phyloP scores from a whole-genome alignment of 192 early-diverging fungal genomes.

The Coemansia sp. region DNA sequence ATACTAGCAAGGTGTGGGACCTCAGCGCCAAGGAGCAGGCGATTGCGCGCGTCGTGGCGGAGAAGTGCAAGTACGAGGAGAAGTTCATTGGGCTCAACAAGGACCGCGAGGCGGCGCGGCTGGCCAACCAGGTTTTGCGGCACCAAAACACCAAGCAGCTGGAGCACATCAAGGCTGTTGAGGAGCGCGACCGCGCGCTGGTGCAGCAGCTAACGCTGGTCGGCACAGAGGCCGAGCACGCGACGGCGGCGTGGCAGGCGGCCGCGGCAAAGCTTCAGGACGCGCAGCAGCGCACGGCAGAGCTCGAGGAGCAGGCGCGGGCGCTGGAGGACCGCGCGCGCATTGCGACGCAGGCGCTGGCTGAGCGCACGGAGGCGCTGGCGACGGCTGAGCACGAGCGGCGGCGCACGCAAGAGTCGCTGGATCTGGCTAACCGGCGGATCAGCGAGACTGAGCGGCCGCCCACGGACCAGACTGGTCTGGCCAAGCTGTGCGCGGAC shows the following conservation, averaged over 20 bases:
- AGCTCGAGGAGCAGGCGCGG: slow-evolving; percentile 62
- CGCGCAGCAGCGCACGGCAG: slow-evolving; percentile 58
- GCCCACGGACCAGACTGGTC: slow-evolving; percentile 34
- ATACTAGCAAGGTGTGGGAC: slow-evolving; percentile 76
- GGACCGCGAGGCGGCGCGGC: slow-evolving; percentile 67
- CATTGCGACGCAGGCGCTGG: slow-evolving; percentile 61
- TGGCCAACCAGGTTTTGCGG: slow-evolving; percentile 70
- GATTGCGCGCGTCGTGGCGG: slow-evolving; percentile 74
- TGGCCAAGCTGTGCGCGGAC: slow-evolving; percentile 57
- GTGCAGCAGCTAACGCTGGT: slow-evolving; percentile 65
- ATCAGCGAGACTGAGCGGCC: slow-evolving; percentile 63
- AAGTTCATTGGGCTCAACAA: slow-evolving; percentile 77
- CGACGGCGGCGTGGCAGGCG: slow-evolving; percentile 59
- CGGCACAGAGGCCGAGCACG: slow-evolving; percentile 67
- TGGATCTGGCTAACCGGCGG: slow-evolving; percentile 68
- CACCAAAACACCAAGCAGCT: slow-evolving; percentile 81
- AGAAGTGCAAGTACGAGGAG: slow-evolving; percentile 85
- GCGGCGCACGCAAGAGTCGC: slow-evolving; percentile 64
- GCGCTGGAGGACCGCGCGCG: slow-evolving; percentile 26
- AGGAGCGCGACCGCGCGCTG: slow-evolving; percentile 78
- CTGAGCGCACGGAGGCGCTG: slow-evolving; percentile 65
- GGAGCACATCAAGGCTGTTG: slow-evolving; percentile 78
- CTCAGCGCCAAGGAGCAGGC: slow-evolving; percentile 79
- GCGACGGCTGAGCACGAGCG: slow-evolving; percentile 64
- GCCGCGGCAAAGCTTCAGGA: slow-evolving; percentile 66